Evolutionary conservation across 371 early-diverging fungal species (phyloP).

Genomic region (Rhizopus arrhizus): DNA sequence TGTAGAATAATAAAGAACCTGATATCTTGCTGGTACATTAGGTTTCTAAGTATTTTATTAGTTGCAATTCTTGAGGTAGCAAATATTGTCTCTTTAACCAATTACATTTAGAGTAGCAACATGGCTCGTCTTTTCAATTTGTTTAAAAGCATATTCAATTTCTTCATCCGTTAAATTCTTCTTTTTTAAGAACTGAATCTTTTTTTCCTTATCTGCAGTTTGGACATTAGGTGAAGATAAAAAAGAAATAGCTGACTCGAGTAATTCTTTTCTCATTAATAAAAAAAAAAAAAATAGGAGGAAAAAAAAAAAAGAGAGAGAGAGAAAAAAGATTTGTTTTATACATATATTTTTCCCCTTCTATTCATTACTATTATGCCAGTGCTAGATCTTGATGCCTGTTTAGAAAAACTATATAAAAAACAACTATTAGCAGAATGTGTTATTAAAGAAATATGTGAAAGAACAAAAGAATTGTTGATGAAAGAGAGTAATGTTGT

Average conservation of each 20-base stretch:
- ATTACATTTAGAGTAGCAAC: neutral
- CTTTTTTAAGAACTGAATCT: constrained; percentile 58
- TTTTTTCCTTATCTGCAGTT: constrained; percentile 57
- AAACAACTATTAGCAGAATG: constrained; percentile 84
- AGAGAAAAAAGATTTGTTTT: constrained; percentile 1
- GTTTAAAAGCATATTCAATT: constrained; percentile 58
- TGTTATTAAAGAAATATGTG: constrained; percentile 87
- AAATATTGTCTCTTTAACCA: neutral
- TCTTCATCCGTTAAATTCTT: constrained; percentile 61
- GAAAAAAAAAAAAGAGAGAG: neutral
- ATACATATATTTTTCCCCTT: too few species aligned
- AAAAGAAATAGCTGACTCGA: constrained; percentile 58
- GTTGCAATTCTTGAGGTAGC: neutral
- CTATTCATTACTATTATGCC: constrained; percentile 26
- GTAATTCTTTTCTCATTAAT: constrained; percentile 52
- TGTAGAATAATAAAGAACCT: constrained; percentile 38
- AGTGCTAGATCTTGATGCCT: constrained; percentile 71
- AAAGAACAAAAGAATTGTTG: constrained; percentile 84
- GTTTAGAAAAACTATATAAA: constrained; percentile 69
- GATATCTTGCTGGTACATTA: constrained; percentile 21
- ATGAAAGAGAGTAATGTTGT: constrained; percentile 91
- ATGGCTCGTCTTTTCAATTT: constrained; percentile 20
- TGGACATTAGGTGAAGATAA: constrained; percentile 57
- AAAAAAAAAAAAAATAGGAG: neutral
- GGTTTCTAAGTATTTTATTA: neutral